Evolutionary conservation across 306 rosid genomes (phyloP), one percentile per base, ranked within the genome.

Genomic region (Leucaena leucocephala): DNA sequence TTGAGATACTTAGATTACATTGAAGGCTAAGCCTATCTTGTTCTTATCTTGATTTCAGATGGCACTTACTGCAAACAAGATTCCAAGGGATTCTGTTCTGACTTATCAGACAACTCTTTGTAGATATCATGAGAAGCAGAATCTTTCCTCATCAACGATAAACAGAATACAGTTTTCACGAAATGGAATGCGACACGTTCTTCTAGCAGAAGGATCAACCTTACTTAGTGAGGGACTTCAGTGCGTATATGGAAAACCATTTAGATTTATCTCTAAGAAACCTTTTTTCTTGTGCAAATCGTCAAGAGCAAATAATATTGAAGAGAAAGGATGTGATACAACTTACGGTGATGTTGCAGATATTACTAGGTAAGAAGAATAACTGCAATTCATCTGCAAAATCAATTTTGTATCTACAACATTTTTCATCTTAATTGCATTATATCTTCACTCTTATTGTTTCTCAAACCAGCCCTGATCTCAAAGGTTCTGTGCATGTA

Each of bases 301-400:
- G 22, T 84, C 82, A 57, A 93, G 93, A 77, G 78, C 86, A 77
- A 87, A 86, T 59, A 85, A 88, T 72, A 87, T 93, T 2, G 88
- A 88, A 79, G 84, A 82, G 76, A 87, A 88, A 84, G 95, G 88
- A 42, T 64, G 85, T 78, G 79, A 81, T 76, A 72, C 79, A 55
- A 84, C 97, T 85, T 86, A 63, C 75, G 89, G 78, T 86, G 91
- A 86, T 80, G 71, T 81, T 76, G 76, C 89, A 22, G 92, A 84
- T 58, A 72, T 83, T 76, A 77, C 80, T 64, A 77, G 97, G 97
- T 94, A 83, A 82, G 77, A 64, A 72, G 62, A 74, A 58, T 55
- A 74, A 43, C 9, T 27, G 52, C 58, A 42, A 38, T 36, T 48
- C 50, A 75, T 12, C 59, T n/a, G 39, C 49, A 66, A 49, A 54